Percentiles rank a stretch among this genome's conserved stretches.
Conservation (phyloP, 805 yeast genomes). For the Teunomyces funiuensis region DNA sequence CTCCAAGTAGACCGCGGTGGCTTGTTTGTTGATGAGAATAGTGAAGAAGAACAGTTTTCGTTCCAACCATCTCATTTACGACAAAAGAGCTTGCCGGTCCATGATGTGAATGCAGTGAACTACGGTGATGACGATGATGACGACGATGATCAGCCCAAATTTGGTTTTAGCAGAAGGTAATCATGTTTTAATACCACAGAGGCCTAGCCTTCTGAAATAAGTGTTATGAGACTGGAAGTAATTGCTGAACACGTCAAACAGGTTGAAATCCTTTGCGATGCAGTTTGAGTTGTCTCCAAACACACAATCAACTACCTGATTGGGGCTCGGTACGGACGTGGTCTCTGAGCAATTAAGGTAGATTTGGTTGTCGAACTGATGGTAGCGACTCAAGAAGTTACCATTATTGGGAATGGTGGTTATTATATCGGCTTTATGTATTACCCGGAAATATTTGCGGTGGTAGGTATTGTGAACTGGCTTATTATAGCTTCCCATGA, state of each 20-base stretch:
- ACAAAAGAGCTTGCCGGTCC: neutral
- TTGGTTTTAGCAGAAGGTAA: constrained; percentile 26
- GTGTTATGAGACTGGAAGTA: constrained; percentile 35
- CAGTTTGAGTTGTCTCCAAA: constrained; percentile 28
- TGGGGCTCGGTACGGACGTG: constrained; percentile 22
- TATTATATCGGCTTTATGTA: constrained; percentile 29
- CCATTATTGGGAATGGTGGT: constrained; percentile 27
- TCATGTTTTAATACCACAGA: constrained; percentile 7
- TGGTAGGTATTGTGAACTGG: constrained; percentile 19
- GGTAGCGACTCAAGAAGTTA: constrained; percentile 20
- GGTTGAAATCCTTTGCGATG: constrained; percentile 29
- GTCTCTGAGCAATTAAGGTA: constrained; percentile 25
- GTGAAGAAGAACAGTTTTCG: constrained; percentile 4
- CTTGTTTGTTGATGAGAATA: constrained; percentile 8
- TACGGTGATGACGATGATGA: constrained; percentile 29
- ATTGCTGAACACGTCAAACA: constrained; percentile 7
- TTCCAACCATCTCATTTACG: neutral
- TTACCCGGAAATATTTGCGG: constrained; percentile 21
- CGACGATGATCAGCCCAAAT: constrained; percentile 33
- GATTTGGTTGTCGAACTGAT: constrained; percentile 38
- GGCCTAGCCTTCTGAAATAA: constrained; percentile 38
- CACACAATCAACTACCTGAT: constrained; percentile 35
- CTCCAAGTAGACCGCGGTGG: neutral
- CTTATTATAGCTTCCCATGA: constrained; percentile 27
- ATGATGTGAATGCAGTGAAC: constrained; percentile 12